Evolutionary conservation across 2,329 filamentous ascomycete genomes (phyloP), one percentile per base, ranked within the genome.

Genomic region (Sphaerostilbella broomeana): DNA sequence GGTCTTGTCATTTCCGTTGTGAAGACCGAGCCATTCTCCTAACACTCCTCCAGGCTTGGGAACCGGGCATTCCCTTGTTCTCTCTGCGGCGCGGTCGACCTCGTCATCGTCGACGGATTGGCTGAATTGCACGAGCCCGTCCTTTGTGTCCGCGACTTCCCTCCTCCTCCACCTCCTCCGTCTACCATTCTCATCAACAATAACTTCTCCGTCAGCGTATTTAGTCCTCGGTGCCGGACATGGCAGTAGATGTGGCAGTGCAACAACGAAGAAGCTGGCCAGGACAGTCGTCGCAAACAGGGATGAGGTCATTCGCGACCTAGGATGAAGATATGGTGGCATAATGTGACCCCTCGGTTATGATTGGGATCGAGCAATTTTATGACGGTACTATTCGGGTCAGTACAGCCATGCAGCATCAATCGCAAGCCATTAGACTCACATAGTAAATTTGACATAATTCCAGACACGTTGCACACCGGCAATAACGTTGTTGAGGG

Each of bases 271-370:
- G 62, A 98, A 95, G 51, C 85, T 92, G 21, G 88, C 81, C 47
- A 86, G 73, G 39, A 97, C 76, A 1, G 90, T 97, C n/a, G 84
- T 86, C 35, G 87, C 88, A 68, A 98, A 98, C 45, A 98, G 81
- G 31, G 88, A 92, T 41, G 85, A 89, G 53, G 92, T 98, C 68
- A 87, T 86, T 54, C 86, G 82, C 51, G 90, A 97, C 62, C 89
- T 82, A 22, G 92, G 92, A 63, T 98, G 92, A 28, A 98, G 80
- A 65, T 90, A 84, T 46, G 86, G 85, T 55, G 86, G 81, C 85
- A 92, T 92, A 59, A 57, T 19, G 35, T 9, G 33, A 35, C 50
- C 38, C 44, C 37, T 36, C 33, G 40, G 34, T 17, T 21, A 12
- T 42, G 25, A 30, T 28, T 17, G 40, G 34, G 34, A 42, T 28